Evolutionary conservation across 2,329 filamentous ascomycete genomes (phyloP).

Genomic region (Metarhizium anisopliae): DNA sequence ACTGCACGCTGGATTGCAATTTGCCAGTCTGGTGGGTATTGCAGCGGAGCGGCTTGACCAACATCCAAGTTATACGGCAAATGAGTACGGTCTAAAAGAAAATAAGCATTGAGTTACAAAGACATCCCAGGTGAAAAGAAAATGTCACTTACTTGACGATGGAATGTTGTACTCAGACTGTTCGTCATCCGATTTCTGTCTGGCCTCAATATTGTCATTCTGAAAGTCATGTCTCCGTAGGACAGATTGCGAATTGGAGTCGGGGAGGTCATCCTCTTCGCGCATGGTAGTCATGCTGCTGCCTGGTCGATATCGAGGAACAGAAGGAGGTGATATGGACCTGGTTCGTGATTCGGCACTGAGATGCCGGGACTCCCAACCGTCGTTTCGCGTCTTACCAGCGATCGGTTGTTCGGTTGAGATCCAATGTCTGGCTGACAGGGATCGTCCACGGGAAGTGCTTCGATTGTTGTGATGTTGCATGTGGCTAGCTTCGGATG

Average conservation of each 20-base stretch:
- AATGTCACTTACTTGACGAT: background rate
- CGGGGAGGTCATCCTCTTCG: background rate
- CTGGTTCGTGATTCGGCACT: background rate
- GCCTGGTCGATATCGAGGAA: constrained; percentile 7
- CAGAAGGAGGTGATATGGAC: constrained; percentile 7
- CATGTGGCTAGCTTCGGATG: background rate
- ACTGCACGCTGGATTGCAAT: constrained; percentile 4
- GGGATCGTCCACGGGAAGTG: background rate
- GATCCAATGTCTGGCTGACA: background rate
- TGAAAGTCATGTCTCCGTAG: background rate
- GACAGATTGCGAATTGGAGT: background rate
- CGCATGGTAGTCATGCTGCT: background rate
- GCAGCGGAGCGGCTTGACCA: background rate
- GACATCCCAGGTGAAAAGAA: background rate
- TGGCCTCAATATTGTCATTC: background rate
- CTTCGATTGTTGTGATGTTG: background rate
- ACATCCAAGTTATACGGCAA: background rate
- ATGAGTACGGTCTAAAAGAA: background rate
- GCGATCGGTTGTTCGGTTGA: background rate
- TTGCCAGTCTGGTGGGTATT: constrained; percentile 3
- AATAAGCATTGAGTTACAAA: background rate
- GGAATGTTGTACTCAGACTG: background rate
- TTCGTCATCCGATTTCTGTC: background rate
- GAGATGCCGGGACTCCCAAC: constrained; percentile 2
- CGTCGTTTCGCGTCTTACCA: background rate